A percentile compares a stretch with the other conserved stretches of the same genome.
phyloP scores from a whole-genome alignment of 345 rosid species.

The Combretum micranthum region DNA sequence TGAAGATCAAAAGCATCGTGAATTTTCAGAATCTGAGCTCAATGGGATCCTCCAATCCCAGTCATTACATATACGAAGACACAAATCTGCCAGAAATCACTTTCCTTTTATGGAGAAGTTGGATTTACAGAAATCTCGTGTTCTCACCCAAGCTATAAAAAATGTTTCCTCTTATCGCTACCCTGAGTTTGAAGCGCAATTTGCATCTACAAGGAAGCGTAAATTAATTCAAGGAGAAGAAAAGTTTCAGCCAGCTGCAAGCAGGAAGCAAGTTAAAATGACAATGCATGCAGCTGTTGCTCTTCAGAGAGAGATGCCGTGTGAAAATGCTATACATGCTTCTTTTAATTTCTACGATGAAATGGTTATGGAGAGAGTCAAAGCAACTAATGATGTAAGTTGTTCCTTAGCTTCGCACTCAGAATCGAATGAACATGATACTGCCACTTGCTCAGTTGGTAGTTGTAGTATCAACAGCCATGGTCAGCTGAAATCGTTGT shows the following conservation, averaged over 20 bases:
- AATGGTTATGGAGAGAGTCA: slow-evolving; percentile 30
- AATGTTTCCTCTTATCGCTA: background rate
- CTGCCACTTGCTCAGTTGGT: slow-evolving; percentile 54
- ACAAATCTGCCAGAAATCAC: slow-evolving; percentile 18
- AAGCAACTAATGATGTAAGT: slow-evolving; percentile 25
- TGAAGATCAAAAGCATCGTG: slow-evolving; percentile 19
- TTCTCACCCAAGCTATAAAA: background rate
- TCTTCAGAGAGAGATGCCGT: slow-evolving; percentile 23
- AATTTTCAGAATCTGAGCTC: slow-evolving; percentile 20
- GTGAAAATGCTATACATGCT: slow-evolving; percentile 21
- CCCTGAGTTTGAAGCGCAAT: background rate
- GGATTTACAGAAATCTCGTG: background rate
- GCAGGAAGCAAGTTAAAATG: slow-evolving; percentile 16
- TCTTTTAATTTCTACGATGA: slow-evolving; percentile 24
- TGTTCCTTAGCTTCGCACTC: slow-evolving; percentile 20
- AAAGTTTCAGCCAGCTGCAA: slow-evolving; percentile 14
- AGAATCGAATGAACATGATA: slow-evolving; percentile 25
- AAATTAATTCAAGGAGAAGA: slow-evolving; percentile 25
- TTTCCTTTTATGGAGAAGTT: slow-evolving; percentile 5
- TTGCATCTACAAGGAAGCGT: background rate
- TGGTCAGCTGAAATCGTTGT: slow-evolving; percentile 12
- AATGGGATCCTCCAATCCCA: slow-evolving; percentile 21
- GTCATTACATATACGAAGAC: slow-evolving; percentile 10
- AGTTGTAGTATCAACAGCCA: slow-evolving; percentile 44
- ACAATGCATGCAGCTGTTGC: slow-evolving; percentile 21